Base-by-base conservation (phyloP, 495 filamentous ascomycete genomes). In the Daldinia vernicosa region DNA sequence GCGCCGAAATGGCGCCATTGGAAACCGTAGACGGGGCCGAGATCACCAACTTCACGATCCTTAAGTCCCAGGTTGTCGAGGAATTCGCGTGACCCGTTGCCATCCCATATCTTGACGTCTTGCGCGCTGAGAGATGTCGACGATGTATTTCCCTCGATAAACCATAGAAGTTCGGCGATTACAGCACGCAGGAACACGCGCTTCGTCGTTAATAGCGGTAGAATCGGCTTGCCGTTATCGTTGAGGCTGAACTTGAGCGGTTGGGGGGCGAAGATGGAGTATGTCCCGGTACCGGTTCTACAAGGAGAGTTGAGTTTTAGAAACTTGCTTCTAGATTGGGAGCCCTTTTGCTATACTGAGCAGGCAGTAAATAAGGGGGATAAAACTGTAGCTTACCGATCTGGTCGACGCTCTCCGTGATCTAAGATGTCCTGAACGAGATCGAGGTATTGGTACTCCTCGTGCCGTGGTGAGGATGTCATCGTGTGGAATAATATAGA, bases 1-100 rank as follows among this genome's bases (percentile, higher is more conserved):
- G 95, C 95, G 32, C 95, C 95, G 74, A 99, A 99, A 77, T 98
- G 95, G 22, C 96, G 92, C 95, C 95, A 99, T 79, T 99, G 95
- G 84, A 99, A 99, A 4, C 95, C 95, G 77, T 99, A 99, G 0
- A 99, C 94, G 61, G 96, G 96, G 1, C 95, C 95, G 0, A 99
- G 86, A 76, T 99, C 95, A 65, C 96, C 95, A 22, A 87, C 91
- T 32, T 84, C 91, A 63, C 94, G 91, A 74, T 95, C 85, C 0
- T 85, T 80, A 11, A 98, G 86, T 6, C 95, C 94, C 14, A 95
- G 84, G 60, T 82, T 88, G 80, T 99, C 95, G 45, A 99, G 91
- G 80, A 88, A 97, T 67, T 86, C 89, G 75, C 95, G 95, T 59
- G 89, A 92, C 63, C 95, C 95, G 77, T 99, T 98, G 76, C 92